phyloP scores from a whole-genome alignment of 352 stramenopile species.

The Pythium pyrilobum region DNA sequence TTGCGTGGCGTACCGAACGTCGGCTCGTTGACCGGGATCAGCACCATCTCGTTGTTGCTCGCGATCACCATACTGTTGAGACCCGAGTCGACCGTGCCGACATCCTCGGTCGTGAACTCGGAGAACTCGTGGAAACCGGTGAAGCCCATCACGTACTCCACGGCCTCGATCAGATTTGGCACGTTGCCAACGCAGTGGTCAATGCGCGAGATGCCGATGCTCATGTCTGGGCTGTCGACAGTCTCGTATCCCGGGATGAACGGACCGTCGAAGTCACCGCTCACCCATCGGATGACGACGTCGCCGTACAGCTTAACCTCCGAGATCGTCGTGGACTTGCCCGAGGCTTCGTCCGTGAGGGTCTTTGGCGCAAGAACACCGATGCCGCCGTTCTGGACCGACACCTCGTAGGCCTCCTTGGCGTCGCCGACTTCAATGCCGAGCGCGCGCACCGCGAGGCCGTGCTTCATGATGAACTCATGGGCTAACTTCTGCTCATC shows the following conservation, averaged over 20 bases:
- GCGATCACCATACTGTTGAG: conserved; percentile 94
- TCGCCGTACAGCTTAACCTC: conserved; percentile 88
- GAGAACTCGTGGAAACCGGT: conserved; percentile 91
- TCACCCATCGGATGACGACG: conserved; percentile 85
- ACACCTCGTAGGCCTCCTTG: conserved; percentile 67
- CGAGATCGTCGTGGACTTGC: conserved; percentile 51
- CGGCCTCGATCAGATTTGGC: conserved; percentile 79
- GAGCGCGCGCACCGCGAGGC: conserved; percentile 70
- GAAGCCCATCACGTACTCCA: conserved; percentile 78
- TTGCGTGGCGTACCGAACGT: conserved; percentile 91
- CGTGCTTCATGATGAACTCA: conserved; percentile 81
- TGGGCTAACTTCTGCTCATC: conserved; percentile 39
- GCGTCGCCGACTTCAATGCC: conserved; percentile 81
- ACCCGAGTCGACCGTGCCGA: conserved; percentile 92
- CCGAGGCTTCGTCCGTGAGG: conserved; percentile 52
- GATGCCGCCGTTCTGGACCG: conserved; percentile 63
- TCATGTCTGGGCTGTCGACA: conserved; percentile 42
- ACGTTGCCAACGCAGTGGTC: conserved; percentile 91
- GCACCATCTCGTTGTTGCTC: conserved; percentile 91
- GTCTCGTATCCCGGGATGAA: conserved; percentile 78
- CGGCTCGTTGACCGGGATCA: conserved; percentile 95
- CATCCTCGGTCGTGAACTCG: conserved; percentile 93
- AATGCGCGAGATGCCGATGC: conserved; percentile 78
- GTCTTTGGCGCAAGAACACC: conserved; percentile 50
- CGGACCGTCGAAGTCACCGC: conserved; percentile 61